Evolutionary conservation across 306 rosid genomes (phyloP), one percentile per base, ranked within the genome.

Genomic region (Vicia villosa): DNA sequence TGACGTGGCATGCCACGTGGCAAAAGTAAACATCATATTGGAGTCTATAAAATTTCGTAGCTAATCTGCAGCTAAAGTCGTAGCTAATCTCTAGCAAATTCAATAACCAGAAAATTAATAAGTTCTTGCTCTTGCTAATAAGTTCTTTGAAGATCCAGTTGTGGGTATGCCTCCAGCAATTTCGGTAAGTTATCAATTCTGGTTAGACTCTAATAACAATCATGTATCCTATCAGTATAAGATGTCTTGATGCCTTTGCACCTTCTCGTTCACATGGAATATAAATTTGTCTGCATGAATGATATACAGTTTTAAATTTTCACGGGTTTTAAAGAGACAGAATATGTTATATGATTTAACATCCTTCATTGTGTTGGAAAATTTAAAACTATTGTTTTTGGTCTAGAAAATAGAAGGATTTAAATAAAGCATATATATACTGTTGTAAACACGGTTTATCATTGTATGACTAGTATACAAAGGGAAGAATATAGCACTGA

Each of bases 141-240:
- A 87, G 19, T 93, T 93, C 74, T 93, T 93, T 51, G 79, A 83
- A 85, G 96, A 93, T 77, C 97, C 96, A 22, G 76, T 61, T 3
- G 97, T 93, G 65, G 63, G 96, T 51, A 88, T 93, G 56, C 90
- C 98, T 79, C 97, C 98, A 8, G 98, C 98, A 43, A 84, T 93
- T 68, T 93, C 98, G 19, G 98, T 93, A 76, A 88, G 90, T 84
- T 65, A 32, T 20, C 77, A 43, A 56, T 36, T 37, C 68, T 74
- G 16, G 21, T 32, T 50, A 59, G 56, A 43, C 67, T 78, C 65
- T 56, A 65, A 40, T 51, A 70, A 4, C 34, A 3, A 45, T 43
- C 51, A 21, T 43, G 17, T 50, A 54, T 21, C 41, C 37, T 40
- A 12, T 62, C 61, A 63, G 17, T 15, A 26, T 38, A 68, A 42